A percentile compares a stretch with the other conserved stretches of the same genome.
phyloP scores from a whole-genome alignment of 163 green algal species.

The Chlamydomonas reinhardtii region DNA sequence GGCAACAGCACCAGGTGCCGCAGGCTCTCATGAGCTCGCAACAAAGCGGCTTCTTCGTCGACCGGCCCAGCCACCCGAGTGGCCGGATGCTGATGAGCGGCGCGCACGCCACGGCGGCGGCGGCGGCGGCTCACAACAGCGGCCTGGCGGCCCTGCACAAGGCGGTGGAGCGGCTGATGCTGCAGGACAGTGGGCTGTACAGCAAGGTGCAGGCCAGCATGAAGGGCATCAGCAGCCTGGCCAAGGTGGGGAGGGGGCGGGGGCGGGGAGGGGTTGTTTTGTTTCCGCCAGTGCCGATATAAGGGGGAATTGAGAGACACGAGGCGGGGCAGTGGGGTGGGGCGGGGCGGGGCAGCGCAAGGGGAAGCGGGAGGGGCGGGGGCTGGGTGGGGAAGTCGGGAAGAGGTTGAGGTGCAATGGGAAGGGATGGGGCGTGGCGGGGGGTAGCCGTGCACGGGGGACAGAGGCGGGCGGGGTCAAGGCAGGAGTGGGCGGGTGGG shows the following conservation, averaged over 20 bases:
- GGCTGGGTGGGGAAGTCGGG: too few species aligned
- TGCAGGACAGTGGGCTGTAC: slow-evolving; percentile 48
- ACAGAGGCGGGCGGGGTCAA: too few species aligned
- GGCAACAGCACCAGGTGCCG: neutral
- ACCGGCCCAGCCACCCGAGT: slow-evolving; percentile 16
- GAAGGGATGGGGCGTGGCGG: too few species aligned
- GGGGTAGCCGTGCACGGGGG: too few species aligned
- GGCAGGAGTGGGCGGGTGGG: too few species aligned
- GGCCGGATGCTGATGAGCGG: slow-evolving; percentile 3
- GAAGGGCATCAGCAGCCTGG: slow-evolving; percentile 57
- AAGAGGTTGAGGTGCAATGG: too few species aligned
- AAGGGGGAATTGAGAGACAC: too few species aligned
- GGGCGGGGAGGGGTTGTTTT: neutral
- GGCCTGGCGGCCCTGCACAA: slow-evolving; percentile 44
- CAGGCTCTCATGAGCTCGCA: neutral
- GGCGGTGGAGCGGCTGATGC: slow-evolving; percentile 56
- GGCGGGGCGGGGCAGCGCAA: too few species aligned
- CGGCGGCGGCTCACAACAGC: slow-evolving; percentile 4
- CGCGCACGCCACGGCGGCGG: neutral
- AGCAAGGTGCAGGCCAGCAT: slow-evolving; percentile 55
- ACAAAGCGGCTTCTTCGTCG: neutral
- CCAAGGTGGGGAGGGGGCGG: slow-evolving; percentile 20
- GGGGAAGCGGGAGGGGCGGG: too few species aligned
- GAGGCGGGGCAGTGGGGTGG: too few species aligned
- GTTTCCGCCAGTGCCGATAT: too few species aligned